A percentile compares a stretch with the other conserved stretches of the same genome.
Evolutionary conservation across 2,329 filamentous ascomycete species (phyloP).

Genomic region (Ophiosphaerella narmari): DNA sequence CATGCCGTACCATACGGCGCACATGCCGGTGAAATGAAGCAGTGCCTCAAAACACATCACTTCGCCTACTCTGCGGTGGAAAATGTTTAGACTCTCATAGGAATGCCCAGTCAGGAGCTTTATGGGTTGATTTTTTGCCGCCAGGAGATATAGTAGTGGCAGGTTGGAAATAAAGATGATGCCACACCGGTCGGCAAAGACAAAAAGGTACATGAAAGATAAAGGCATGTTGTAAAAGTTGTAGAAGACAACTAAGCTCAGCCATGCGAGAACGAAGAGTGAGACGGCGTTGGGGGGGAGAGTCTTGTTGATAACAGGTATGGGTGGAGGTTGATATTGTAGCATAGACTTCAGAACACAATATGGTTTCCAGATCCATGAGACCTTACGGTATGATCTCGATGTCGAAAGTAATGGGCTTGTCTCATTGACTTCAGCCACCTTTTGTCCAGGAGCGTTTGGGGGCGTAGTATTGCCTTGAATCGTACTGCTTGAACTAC

Average conservation of each 20-base stretch:
- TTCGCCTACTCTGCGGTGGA: slow-evolving; percentile 68
- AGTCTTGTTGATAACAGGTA: slow-evolving; percentile 62
- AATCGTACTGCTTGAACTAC: slow-evolving; percentile 48
- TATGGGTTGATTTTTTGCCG: slow-evolving; percentile 69
- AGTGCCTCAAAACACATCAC: slow-evolving; percentile 64
- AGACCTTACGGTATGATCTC: slow-evolving; percentile 1
- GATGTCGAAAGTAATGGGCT: slow-evolving; percentile 37
- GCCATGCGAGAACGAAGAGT: slow-evolving; percentile 56
- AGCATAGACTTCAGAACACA: slow-evolving; percentile 42
- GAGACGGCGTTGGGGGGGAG: slow-evolving; percentile 63
- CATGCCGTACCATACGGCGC: slow-evolving; percentile 59
- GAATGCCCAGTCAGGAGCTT: slow-evolving; percentile 65
- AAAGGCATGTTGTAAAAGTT: slow-evolving; percentile 59
- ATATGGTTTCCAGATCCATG: slow-evolving; percentile 22
- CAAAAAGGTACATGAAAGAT: slow-evolving; percentile 57
- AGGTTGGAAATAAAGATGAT: slow-evolving; percentile 58
- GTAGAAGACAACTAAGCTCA: slow-evolving; percentile 63
- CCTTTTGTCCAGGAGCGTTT: slow-evolving; percentile 18
- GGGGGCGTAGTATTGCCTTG: slow-evolving; percentile 43
- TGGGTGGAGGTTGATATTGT: slow-evolving; percentile 62
- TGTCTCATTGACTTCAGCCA: slow-evolving; percentile 30
- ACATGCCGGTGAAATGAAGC: slow-evolving; percentile 61
- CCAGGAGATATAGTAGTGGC: slow-evolving; percentile 64
- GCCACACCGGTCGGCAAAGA: slow-evolving; percentile 63
- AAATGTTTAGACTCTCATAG: slow-evolving; percentile 69